Base-by-base conservation (phyloP, 345 rosid genomes). In the Noccaea caerulescens region DNA sequence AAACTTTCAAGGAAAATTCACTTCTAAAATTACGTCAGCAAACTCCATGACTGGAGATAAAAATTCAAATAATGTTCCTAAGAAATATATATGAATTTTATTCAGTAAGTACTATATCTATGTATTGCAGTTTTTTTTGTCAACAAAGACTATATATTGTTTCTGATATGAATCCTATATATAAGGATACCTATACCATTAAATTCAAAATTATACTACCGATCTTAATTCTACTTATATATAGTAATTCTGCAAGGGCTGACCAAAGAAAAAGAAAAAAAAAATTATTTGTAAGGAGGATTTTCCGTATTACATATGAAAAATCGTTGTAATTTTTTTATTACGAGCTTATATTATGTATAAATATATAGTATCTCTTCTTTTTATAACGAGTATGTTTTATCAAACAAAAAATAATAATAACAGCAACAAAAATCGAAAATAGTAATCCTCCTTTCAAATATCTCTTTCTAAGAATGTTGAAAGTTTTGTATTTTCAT, bases 401-500 rank as follows among this genome's bases (percentile, higher is more conserved):
- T 4, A 52, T 32, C 13, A 53, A 30, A 54, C 8, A 10, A 54
- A 39, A 3, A 33, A 53, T 20, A 8, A 38, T 13, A 7, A 6
- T 10, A 43, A 32, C n/a, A 68, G 55, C 7, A 44, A 68, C 7
- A 36, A 12, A 57, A 69, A 13, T 38, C 58, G 43, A 33, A 51
- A 51, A 10, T 53, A 36, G 4, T 36, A 44, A 44, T 36, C 34
- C 55, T 61, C 3, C 7, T 20, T 42, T 23, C 34, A 32, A 56
- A 56, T 14, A 60, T 49, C 11, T 20, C 4, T 20, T 38, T 51
- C 44, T 44, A n/a, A 37, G 42, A 46, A 30, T 37, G 36, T 37
- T 51, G 65, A 56, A 50, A 65, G 58, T 68, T 39, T 9, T 58
- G 38, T 45, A 58, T 18, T 67, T 13, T 46, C 57, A 49, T 65